Conservation (phyloP, 495 filamentous ascomycete species). For the Penicillium diatomitis region DNA sequence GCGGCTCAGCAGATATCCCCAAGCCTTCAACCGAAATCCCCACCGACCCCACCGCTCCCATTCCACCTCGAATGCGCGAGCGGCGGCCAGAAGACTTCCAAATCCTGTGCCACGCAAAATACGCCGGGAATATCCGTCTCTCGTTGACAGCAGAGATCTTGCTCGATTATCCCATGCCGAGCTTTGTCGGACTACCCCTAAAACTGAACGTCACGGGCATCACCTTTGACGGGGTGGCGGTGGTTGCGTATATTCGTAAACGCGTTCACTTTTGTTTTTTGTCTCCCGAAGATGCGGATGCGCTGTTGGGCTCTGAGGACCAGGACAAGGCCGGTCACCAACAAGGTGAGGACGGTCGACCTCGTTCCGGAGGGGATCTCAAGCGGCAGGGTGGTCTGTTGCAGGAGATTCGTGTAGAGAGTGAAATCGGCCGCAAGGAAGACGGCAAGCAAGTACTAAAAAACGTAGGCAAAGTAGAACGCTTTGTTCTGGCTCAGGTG, state of each 20-base stretch:
- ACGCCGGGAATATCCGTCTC: constrained; percentile 74
- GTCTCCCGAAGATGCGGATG: constrained; percentile 74
- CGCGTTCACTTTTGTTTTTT: constrained; percentile 82
- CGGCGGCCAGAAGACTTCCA: constrained; percentile 60
- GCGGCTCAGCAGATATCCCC: constrained; percentile 11
- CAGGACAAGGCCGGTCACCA: constrained; percentile 27
- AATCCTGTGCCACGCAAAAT: constrained; percentile 79
- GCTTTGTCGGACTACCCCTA: constrained; percentile 86
- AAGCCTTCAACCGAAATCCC: constrained; percentile 19
- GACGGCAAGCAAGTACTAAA: constrained; percentile 89
- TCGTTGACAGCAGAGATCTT: constrained; percentile 89
- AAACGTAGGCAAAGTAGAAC: constrained; percentile 97
- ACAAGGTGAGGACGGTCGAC: constrained; percentile 12
- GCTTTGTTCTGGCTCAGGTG: constrained; percentile 94
- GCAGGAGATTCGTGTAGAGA: constrained; percentile 90
- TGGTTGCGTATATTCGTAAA: constrained; percentile 81
- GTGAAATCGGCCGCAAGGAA: constrained; percentile 88
- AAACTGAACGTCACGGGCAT: constrained; percentile 88
- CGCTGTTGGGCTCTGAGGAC: constrained; percentile 47
- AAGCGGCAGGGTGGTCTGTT: constrained; percentile 63
- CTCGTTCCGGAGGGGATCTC: constrained; percentile 16
- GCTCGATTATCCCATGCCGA: constrained; percentile 95
- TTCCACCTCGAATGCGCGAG: constrained; percentile 33
- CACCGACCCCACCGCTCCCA: constrained; percentile 22
- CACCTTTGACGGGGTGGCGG: constrained; percentile 87